Evolutionary conservation across 345 rosid genomes (phyloP).

Genomic region (Boechera divaricarpa): DNA sequence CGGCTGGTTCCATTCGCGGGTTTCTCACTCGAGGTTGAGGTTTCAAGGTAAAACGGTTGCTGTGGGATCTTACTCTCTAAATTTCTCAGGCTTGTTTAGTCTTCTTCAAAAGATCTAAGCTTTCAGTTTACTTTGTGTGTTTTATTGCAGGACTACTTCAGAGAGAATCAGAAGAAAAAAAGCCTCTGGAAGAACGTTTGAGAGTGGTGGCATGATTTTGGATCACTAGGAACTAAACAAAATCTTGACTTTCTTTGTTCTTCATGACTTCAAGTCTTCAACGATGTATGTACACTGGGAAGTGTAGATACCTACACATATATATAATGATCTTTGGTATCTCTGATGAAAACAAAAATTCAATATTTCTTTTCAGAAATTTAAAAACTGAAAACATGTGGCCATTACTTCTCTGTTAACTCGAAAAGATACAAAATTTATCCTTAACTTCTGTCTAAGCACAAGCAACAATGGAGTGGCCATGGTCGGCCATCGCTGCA

Average conservation of each 20-base stretch:
- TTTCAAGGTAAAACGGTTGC: conserved; percentile 32
- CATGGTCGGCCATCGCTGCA: conserved; percentile 35
- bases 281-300: conserved; percentile 1
- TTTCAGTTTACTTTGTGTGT: not conserved
- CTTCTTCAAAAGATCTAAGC: conserved; percentile 17
- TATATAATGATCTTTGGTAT: not conserved
- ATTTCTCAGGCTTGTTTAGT: conserved; percentile 5
- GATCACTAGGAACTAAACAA: conserved; percentile 12
- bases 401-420: conserved; percentile 30
- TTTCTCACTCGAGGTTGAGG: conserved; percentile 53
- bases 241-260: conserved; percentile 4
- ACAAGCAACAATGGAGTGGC: conserved; percentile 43
- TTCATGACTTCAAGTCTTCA: not conserved
- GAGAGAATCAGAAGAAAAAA: conserved; percentile 18
- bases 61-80: conserved; percentile 22
- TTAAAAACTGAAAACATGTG: conserved; percentile 29
- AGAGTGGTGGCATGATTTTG: conserved; percentile 14
- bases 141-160: conserved; percentile 18
- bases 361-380: not conserved
- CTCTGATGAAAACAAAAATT: conserved; percentile 22
- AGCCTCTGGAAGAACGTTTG: not conserved
- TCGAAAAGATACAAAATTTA: conserved; percentile 35
- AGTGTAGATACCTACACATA: not conserved
- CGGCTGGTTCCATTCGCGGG: conserved; percentile 59
- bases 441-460: conserved; percentile 23